Percentiles rank a stretch among this genome's conserved stretches.
phyloP scores from a whole-genome alignment of 495 filamentous ascomycete species.

The Aspergillus conjunctus region DNA sequence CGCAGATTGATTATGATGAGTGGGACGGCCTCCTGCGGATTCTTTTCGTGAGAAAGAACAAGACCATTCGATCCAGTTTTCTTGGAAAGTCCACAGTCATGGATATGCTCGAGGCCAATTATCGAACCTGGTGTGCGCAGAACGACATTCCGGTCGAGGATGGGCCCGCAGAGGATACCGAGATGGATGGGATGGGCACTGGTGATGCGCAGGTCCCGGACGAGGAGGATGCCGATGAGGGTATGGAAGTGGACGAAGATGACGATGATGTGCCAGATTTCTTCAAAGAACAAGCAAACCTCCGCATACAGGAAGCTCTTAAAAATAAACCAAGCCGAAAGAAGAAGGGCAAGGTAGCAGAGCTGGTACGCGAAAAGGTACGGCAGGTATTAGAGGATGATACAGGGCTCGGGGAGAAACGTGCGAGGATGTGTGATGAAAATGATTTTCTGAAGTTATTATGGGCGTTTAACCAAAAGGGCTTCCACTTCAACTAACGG shows the following conservation, averaged over 20 bases:
- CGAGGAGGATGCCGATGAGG: conserved; percentile 44
- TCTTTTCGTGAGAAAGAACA: conserved; percentile 76
- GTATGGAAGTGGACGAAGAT: conserved; percentile 58
- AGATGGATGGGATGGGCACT: conserved; percentile 47
- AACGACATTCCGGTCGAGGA: conserved; percentile 80
- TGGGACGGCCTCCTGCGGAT: conserved; percentile 90
- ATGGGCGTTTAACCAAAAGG: conserved; percentile 83
- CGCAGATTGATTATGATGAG: conserved; percentile 87
- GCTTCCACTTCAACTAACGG: conserved; percentile 84
- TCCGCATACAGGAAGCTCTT: conserved; percentile 42
- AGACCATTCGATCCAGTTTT: conserved; percentile 75
- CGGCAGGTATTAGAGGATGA: conserved; percentile 74
- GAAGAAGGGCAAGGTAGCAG: conserved; percentile 72
- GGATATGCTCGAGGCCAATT: conserved; percentile 80
- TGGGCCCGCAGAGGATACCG: conserved; percentile 49
- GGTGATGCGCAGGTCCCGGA: conserved; percentile 41
- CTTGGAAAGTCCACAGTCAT: conserved; percentile 77
- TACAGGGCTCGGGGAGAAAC: conserved; percentile 75
- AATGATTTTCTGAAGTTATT: conserved; percentile 80
- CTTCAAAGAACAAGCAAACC: conserved; percentile 67
- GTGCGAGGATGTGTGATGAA: conserved; percentile 84
- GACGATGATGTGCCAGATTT: conserved; percentile 71
- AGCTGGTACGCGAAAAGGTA: conserved; percentile 80
- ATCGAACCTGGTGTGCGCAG: conserved; percentile 83
- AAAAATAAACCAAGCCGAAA: conserved; percentile 57